phyloP scores from a whole-genome alignment of 2,329 filamentous ascomycete genomes.

The Cladosporium colombiae region DNA sequence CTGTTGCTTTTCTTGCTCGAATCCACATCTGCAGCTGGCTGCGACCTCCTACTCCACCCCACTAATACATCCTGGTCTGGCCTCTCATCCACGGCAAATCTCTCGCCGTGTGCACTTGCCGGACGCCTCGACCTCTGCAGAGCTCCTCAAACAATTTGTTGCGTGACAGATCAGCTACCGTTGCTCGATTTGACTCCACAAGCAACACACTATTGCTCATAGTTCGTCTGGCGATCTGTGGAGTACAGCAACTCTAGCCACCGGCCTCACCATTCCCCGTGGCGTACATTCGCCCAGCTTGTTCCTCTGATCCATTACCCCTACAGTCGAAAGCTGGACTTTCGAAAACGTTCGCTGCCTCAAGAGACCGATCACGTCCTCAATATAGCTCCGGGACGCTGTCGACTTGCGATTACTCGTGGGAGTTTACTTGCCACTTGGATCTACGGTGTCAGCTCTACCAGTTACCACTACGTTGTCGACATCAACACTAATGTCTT shows the following conservation, averaged over 20 bases:
- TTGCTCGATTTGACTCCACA: not conserved
- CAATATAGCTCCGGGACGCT: not conserved
- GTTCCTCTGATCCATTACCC: not conserved
- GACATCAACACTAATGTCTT: not conserved
- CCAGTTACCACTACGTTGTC: not conserved
- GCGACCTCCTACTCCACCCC: constrained; percentile 16
- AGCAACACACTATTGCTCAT: not conserved
- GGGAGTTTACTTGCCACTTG: not conserved
- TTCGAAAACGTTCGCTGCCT: not conserved
- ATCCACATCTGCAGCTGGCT: constrained; percentile 19
- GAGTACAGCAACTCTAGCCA: not conserved
- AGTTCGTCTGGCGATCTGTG: constrained; percentile 13
- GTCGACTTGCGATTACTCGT: not conserved
- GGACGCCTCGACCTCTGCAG: not conserved
- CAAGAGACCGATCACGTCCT: not conserved
- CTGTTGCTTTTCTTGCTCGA: constrained; percentile 3
- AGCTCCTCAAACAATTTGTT: not conserved
- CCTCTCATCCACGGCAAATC: not conserved
- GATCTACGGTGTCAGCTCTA: not conserved
- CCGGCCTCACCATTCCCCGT: not conserved
- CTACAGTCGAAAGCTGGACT: constrained; percentile 2
- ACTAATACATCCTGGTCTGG: constrained; percentile 15
- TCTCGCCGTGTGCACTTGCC: not conserved
- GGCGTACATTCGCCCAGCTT: not conserved
- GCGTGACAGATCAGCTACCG: not conserved